Conservation (phyloP, 176 grass and related monocot species). For the Triticum monococcum region DNA sequence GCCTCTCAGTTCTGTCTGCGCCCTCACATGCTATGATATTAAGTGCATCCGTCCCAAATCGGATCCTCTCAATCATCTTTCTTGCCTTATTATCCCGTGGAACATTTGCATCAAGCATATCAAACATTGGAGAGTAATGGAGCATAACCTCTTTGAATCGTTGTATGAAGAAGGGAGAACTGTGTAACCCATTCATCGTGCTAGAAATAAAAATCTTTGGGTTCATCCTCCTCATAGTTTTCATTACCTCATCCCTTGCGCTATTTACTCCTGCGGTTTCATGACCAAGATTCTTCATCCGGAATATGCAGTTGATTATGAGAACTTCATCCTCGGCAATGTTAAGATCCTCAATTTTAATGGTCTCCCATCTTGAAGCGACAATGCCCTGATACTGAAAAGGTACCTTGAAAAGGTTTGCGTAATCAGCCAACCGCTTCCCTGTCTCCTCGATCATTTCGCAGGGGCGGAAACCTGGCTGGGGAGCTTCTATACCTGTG, state of each 20-base stretch:
- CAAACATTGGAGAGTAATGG: slow-evolving; percentile 52
- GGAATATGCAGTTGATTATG: slow-evolving; percentile 48
- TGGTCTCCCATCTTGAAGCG: no score
- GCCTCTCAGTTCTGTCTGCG: no score
- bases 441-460: slow-evolving; percentile 55
- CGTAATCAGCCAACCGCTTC: slow-evolving; percentile 52
- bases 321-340: slow-evolving; percentile 57
- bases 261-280: slow-evolving; percentile 43
- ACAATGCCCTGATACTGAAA: no score
- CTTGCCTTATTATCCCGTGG: background rate
- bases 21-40: no score
- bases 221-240: slow-evolving; percentile 45
- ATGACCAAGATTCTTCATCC: slow-evolving; percentile 38
- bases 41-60: no score
- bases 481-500: slow-evolving; percentile 41
- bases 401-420: slow-evolving; percentile 55
- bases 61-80: no score
- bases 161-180: slow-evolving; percentile 33
- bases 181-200: slow-evolving; percentile 44
- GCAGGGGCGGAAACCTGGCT: slow-evolving; percentile 43
- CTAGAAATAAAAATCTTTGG: slow-evolving; percentile 59
- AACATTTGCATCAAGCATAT: slow-evolving; percentile 53
- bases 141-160: slow-evolving; percentile 51
- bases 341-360: slow-evolving; percentile 40
- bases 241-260: slow-evolving; percentile 50